Evolutionary conservation across 129 eudicot genomes (phyloP).

Genomic region (Rutidosis leptorrhynchoides): DNA sequence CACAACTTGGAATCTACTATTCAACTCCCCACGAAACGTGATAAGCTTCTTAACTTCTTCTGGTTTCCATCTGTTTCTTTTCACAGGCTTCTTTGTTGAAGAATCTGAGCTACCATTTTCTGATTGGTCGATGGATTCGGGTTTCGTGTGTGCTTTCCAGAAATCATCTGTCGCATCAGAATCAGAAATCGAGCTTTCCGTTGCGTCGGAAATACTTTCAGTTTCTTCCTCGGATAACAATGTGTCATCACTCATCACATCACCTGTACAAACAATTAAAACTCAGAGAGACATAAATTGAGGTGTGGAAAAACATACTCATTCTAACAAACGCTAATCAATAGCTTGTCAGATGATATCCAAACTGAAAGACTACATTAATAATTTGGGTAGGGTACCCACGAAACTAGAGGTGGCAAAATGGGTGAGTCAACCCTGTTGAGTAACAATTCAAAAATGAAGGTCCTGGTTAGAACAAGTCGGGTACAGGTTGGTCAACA

Average conservation of each 20-base stretch:
- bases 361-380: not conserved
- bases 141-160: constrained; percentile 47
- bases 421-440: not conserved
- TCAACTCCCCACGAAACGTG: constrained; percentile 63
- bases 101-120: constrained; percentile 31
- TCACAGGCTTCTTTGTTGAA: constrained; percentile 39
- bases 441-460: not conserved
- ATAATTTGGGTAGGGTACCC: not conserved
- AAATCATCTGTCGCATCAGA: constrained; percentile 51
- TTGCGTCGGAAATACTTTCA: constrained; percentile 32
- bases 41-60: constrained; percentile 82
- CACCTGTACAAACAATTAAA: constrained; percentile 38
- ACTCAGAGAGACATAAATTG: not conserved
- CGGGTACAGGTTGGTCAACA: not conserved
- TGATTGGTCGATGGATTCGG: constrained; percentile 22
- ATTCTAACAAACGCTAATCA: not conserved
- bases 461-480: not conserved
- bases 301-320: not conserved
- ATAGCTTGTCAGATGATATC: not conserved
- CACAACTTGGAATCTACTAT: constrained; percentile 80
- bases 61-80: constrained; percentile 88
- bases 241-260: constrained; percentile 28
- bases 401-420: not conserved
- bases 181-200: constrained; percentile 20
- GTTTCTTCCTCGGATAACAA: constrained; percentile 50